Evolutionary conservation across 2,329 filamentous ascomycete species (phyloP).

Genomic region (Aspergillus pseudoviridinutans): DNA sequence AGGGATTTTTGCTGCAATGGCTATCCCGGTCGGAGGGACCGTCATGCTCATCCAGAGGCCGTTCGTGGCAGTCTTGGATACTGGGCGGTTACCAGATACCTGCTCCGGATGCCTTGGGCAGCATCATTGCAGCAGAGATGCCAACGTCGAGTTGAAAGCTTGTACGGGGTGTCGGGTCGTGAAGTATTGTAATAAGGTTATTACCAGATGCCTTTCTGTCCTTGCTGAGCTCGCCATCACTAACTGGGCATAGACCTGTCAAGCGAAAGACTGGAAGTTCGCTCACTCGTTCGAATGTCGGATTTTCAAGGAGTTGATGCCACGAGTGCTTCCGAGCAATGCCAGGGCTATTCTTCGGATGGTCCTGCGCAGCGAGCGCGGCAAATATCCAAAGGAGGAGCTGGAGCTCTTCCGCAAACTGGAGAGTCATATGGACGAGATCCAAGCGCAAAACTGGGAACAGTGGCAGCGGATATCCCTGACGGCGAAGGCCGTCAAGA

Average conservation of each 20-base stretch:
- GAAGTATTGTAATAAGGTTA: constrained; percentile 58
- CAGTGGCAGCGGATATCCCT: constrained; percentile 50
- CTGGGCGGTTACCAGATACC: constrained; percentile 48
- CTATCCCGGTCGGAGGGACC: constrained; percentile 47
- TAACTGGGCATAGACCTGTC: constrained; percentile 47
- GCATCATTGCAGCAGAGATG: constrained; percentile 19
- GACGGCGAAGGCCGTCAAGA: constrained; percentile 51
- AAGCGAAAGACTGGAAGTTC: constrained; percentile 56
- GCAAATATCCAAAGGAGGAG: constrained; percentile 35
- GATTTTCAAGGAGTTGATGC: constrained; percentile 45
- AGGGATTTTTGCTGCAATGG: constrained; percentile 52
- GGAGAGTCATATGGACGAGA: constrained; percentile 48
- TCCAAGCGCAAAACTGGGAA: constrained; percentile 37
- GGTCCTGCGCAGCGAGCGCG: constrained; percentile 40
- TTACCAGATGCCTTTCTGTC: not conserved
- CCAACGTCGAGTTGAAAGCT: constrained; percentile 39
- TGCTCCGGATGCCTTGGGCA: constrained; percentile 57
- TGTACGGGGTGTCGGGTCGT: constrained; percentile 57
- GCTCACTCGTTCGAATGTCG: constrained; percentile 59
- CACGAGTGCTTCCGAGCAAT: constrained; percentile 50
- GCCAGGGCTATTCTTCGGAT: constrained; percentile 55
- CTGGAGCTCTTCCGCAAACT: constrained; percentile 44
- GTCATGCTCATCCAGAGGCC: constrained; percentile 50
- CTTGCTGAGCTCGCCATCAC: not conserved
- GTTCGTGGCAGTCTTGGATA: constrained; percentile 53